Evolutionary conservation across 148 eudicot genomes (phyloP), one percentile per base, ranked within the genome.

Genomic region (Gaultheria prostrata): DNA sequence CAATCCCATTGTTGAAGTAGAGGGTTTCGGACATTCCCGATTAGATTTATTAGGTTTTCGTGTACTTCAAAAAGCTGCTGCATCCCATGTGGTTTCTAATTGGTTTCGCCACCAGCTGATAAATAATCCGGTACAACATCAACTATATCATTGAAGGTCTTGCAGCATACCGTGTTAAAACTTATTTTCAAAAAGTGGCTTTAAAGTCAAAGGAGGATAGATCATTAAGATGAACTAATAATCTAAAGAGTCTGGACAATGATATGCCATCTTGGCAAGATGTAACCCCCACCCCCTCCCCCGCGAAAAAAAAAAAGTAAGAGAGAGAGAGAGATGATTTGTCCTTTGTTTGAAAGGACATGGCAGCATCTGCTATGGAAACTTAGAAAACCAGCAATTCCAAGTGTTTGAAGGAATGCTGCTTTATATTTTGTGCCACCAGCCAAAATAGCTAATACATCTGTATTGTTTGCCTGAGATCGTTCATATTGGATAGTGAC

Each of bases 401-500:
- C 56, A 12, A 11, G 56, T 15, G 56, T 11, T 11, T 53, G 56
- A 14, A 3, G 56, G 56, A 53, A 53, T 53, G 17, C 18, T 53
- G 56, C 14, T 53, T 65, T 65, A 11, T 10, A 28, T 65, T 65
- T 12, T 28, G 15, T 65, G 49, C 11, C 30, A 24, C 39, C 21
- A 26, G 80, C 82, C 82, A 59, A 4, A 79, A 59, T 18, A 57
- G 21, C 33, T 45, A 43, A 24, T 43, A 15, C 11, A 50, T 50
- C 33, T 15, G n/a, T 51, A 50, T 51, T 77, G 80, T 51, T 77
- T 28, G 54, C 43, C 33, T 77, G 79, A 53, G 59, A 14, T 77
- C 8, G 18, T 48, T 24, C 65, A 24, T 77, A 10, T 30, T 15
- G 21, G 59, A 77, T 49, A 24, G 6, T 17, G 20, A 77, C 78